Percentiles rank a stretch among this genome's conserved stretches.
These are phyloP conservation scores for Novakomyces olei DNA, from an alignment of 805 yeast genomes.

Conservation along the genomic window DNA sequence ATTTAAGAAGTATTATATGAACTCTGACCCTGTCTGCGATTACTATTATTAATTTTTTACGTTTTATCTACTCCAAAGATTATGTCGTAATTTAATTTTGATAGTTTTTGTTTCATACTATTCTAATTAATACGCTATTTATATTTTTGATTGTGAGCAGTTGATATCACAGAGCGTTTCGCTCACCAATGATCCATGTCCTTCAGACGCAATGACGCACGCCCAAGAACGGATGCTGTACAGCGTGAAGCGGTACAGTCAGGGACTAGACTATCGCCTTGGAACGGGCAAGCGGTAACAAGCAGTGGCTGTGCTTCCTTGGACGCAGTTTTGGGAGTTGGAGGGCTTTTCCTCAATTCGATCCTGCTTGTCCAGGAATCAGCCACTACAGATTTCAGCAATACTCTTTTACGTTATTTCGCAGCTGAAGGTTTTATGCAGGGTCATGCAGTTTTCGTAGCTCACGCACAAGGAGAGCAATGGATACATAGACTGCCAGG, in stretches of 20 bases:
- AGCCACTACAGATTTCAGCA: conserved; percentile 55
- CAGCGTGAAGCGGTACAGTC: not conserved
- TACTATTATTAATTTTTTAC: too few relatives aligned
- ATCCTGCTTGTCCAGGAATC: conserved; percentile 45
- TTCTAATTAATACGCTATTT: too few relatives aligned
- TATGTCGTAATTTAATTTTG: too few relatives aligned
- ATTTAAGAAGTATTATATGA: too few relatives aligned
- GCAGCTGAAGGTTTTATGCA: conserved; percentile 53
- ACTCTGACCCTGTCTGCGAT: too few relatives aligned
- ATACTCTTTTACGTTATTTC: conserved; percentile 36
- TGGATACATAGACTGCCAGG: conserved; percentile 3
- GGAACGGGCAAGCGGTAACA: not conserved
- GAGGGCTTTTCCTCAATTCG: conserved; percentile 47
- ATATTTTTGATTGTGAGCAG: too few relatives aligned
- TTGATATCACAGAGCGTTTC: too few relatives aligned
- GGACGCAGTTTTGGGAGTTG: conserved; percentile 10
- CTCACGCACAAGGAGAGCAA: not conserved
- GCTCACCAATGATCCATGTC: too few relatives aligned
- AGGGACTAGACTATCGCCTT: not conserved
- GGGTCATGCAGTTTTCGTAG: conserved; percentile 3
- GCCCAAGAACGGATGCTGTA: not conserved
- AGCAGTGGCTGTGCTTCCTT: conserved; percentile 2
- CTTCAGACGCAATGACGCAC: not conserved
- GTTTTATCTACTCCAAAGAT: too few relatives aligned
- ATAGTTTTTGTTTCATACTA: too few relatives aligned